Conservation (phyloP, 768 basidiomycete species). For the Pulveroboletus frians region DNA sequence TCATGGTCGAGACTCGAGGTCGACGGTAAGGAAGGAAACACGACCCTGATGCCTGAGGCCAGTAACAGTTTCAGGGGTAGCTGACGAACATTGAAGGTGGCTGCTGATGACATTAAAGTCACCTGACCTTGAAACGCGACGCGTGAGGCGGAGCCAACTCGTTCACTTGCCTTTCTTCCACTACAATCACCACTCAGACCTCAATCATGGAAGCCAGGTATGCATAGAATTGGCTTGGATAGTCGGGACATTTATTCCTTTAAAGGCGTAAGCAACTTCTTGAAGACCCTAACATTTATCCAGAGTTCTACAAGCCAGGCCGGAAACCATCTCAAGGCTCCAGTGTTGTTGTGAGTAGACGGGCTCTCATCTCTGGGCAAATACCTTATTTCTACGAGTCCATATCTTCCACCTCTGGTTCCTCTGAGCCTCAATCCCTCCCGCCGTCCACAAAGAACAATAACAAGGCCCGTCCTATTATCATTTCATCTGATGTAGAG, state of each 20-base stretch:
- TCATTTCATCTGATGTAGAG: constrained; percentile 33
- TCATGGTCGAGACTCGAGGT: too few species aligned
- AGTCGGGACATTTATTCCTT: background rate
- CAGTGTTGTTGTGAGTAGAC: constrained; percentile 22
- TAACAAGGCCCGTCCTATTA: constrained; percentile 10
- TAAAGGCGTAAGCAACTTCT: constrained; percentile 26
- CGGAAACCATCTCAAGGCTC: constrained; percentile 11
- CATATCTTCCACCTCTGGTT: constrained; percentile 19
- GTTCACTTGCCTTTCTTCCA: background rate
- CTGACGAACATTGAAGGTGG: too few species aligned
- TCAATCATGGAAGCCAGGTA: constrained; percentile 27
- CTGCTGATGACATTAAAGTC: background rate
- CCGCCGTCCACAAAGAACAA: constrained; percentile 2
- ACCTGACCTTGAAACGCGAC: constrained; percentile 24
- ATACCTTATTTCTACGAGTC: constrained; percentile 12
- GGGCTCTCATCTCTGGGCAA: background rate
- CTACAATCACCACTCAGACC: background rate
- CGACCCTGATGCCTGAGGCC: too few species aligned
- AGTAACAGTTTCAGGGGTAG: too few species aligned
- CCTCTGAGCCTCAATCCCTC: constrained; percentile 20
- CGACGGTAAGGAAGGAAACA: too few species aligned
- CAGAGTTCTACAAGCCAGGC: constrained; percentile 26
- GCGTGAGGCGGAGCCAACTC: constrained; percentile 8
- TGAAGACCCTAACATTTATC: constrained; percentile 23
- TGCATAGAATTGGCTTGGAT: background rate